Evolutionary conservation across 2,329 filamentous ascomycete species (phyloP).

Genomic region (Trichoderma simmonsii): DNA sequence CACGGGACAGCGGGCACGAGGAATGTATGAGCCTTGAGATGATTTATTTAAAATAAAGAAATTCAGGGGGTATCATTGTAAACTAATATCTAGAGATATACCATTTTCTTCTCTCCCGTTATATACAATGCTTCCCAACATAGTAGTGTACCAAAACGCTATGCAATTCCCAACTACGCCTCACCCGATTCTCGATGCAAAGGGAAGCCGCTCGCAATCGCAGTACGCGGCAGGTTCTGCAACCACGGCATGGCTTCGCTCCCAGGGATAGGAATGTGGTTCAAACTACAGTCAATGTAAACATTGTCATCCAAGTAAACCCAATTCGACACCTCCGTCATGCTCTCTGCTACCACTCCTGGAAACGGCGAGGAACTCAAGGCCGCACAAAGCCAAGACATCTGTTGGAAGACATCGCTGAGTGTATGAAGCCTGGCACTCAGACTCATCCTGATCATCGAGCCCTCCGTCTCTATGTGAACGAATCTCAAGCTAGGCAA

Average conservation of each 20-base stretch:
- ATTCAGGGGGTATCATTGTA: conserved; percentile 19
- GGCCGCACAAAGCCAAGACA: conserved; percentile 37
- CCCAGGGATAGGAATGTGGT: conserved; percentile 31
- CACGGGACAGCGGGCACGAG: conserved; percentile 49
- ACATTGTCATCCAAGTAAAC: conserved; percentile 32
- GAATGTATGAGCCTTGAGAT: conserved; percentile 50
- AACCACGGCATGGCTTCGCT: conserved; percentile 30
- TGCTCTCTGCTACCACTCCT: conserved; percentile 30
- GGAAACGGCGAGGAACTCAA: conserved; percentile 36
- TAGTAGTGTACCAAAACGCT: background rate
- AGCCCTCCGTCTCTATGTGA: conserved; percentile 36
- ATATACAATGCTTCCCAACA: background rate
- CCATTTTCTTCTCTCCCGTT: background rate
- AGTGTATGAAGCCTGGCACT: conserved; percentile 36
- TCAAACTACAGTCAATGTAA: conserved; percentile 35
- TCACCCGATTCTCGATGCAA: background rate
- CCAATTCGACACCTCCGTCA: conserved; percentile 33
- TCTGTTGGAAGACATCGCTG: conserved; percentile 37
- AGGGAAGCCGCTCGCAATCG: conserved; percentile 36
- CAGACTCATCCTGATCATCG: conserved; percentile 31
- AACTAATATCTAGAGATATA: conserved; percentile 14
- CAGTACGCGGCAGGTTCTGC: conserved; percentile 30
- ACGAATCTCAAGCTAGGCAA: conserved; percentile 34
- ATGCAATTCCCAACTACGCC: background rate
- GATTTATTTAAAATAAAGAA: background rate